Percentiles rank a stretch among this genome's conserved stretches.
phyloP scores from a whole-genome alignment of 2,329 filamentous ascomycete species.

The Pseudovirgaria hyperparasitica region DNA sequence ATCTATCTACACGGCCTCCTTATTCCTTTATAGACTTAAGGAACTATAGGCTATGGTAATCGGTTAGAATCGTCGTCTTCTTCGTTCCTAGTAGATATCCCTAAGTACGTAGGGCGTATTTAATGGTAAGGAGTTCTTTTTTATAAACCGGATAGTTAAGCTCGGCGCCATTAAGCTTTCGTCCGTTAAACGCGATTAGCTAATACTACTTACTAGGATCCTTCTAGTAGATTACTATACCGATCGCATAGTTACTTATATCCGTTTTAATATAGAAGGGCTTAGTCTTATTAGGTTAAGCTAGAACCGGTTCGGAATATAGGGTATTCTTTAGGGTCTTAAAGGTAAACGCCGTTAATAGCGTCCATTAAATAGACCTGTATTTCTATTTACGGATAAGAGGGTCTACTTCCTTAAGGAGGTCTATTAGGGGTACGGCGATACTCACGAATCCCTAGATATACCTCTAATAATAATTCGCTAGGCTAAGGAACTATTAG shows the following conservation, averaged over 20 bases:
- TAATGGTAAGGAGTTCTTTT: constrained; percentile 23
- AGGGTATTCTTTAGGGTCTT: constrained; percentile 8
- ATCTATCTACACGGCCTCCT: no score
- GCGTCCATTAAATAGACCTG: no score
- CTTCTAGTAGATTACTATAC: constrained; percentile 6
- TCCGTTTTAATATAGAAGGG: constrained; percentile 12
- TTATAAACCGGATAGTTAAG: constrained; percentile 23
- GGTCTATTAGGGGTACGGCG: no score
- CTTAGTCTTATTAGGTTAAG: constrained; percentile 8
- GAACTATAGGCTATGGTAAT: no score
- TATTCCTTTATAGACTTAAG: no score
- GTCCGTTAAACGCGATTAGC: constrained; percentile 12
- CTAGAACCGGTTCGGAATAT: constrained; percentile 7
- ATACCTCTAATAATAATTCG: no score
- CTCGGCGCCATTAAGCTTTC: constrained; percentile 12
- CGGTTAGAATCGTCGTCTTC: no score
- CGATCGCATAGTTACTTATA: constrained; percentile 7
- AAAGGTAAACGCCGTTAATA: constrained; percentile 3
- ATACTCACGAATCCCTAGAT: no score
- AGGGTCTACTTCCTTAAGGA: no score
- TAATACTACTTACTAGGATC: constrained; percentile 4
- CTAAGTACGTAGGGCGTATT: constrained; percentile 15
- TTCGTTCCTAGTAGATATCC: no score
- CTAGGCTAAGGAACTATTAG: no score
- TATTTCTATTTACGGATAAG: no score